Evolutionary conservation across 2,329 filamentous ascomycete species (phyloP).

Genomic region (Raffaelea arxii): DNA sequence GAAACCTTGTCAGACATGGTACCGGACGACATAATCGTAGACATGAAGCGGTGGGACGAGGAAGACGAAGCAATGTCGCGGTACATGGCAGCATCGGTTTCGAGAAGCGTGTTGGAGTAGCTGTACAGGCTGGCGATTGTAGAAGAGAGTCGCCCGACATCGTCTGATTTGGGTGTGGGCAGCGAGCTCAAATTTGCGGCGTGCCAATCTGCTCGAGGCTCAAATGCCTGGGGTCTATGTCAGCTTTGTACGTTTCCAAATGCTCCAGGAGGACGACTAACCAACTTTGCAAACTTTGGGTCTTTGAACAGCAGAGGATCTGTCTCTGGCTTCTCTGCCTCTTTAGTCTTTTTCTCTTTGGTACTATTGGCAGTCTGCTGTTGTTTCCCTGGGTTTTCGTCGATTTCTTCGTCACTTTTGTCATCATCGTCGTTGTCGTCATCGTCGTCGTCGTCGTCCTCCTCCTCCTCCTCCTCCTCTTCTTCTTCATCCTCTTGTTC

Average conservation of each 20-base stretch:
- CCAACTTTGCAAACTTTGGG: conserved; percentile 23
- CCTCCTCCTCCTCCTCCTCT: conserved; percentile 21
- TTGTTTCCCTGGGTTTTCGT: not conserved
- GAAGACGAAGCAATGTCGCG: conserved; percentile 63
- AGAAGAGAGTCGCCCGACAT: conserved; percentile 30
- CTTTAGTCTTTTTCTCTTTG: conserved; percentile 11
- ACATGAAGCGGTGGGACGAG: conserved; percentile 90
- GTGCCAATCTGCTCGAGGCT: conserved; percentile 50
- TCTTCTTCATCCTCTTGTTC: conserved; percentile 27
- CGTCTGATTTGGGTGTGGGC: conserved; percentile 33
- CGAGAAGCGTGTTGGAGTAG: conserved; percentile 65
- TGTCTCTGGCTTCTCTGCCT: conserved; percentile 13
- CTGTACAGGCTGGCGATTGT: conserved; percentile 47
- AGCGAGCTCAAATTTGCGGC: conserved; percentile 32
- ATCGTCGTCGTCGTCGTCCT: conserved; percentile 27
- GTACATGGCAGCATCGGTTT: conserved; percentile 70
- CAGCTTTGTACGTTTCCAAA: not conserved
- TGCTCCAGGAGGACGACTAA: too few relatives aligned
- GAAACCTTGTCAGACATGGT: conserved; percentile 96
- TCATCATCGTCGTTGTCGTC: conserved; percentile 14
- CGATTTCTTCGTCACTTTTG: conserved; percentile 19
- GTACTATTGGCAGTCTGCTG: conserved; percentile 5
- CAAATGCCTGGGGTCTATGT: conserved; percentile 34
- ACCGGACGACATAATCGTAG: conserved; percentile 92
- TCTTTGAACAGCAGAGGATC: conserved; percentile 12